phyloP scores from a whole-genome alignment of 2,329 filamentous ascomycete species.

The Colletotrichum graminicola region DNA sequence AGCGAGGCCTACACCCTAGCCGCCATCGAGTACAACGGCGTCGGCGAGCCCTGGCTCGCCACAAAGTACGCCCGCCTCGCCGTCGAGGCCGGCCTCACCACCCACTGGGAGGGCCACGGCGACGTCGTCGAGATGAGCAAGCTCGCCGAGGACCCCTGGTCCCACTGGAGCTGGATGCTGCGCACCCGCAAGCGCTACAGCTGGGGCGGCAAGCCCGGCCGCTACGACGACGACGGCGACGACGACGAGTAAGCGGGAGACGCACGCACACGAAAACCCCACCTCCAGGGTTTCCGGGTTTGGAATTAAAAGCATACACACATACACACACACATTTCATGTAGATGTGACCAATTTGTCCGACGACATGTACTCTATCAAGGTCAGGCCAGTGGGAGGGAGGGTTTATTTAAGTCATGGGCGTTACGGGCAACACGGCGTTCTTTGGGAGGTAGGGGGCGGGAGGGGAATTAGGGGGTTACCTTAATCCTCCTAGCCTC shows the following conservation, averaged over 20 bases:
- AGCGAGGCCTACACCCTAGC: slow-evolving; percentile 54
- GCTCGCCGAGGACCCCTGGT: slow-evolving; percentile 52
- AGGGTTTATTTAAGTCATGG: background rate
- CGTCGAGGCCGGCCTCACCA: slow-evolving; percentile 51
- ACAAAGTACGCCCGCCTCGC: slow-evolving; percentile 54
- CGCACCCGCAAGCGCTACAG: slow-evolving; percentile 50
- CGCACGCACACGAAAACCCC: too few relatives aligned
- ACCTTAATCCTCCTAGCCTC: background rate
- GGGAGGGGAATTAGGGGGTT: too few relatives aligned
- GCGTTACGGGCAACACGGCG: background rate
- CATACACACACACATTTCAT: background rate
- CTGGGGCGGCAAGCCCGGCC: slow-evolving; percentile 45
- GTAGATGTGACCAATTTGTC: background rate
- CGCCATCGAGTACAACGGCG: slow-evolving; percentile 55
- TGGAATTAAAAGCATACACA: background rate
- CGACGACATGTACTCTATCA: background rate
- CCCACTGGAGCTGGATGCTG: slow-evolving; percentile 57
- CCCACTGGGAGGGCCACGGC: slow-evolving; percentile 42
- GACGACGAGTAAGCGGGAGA: slow-evolving; percentile 41
- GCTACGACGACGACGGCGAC: slow-evolving; percentile 21
- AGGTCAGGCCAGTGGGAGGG: background rate
- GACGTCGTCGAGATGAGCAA: slow-evolving; percentile 53
- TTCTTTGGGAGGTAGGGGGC: background rate
- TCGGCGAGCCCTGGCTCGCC: slow-evolving; percentile 55
- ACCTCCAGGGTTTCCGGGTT: background rate